Evolutionary conservation across 106 monocot genomes (phyloP).

Genomic region (Narthecium ossifragum): DNA sequence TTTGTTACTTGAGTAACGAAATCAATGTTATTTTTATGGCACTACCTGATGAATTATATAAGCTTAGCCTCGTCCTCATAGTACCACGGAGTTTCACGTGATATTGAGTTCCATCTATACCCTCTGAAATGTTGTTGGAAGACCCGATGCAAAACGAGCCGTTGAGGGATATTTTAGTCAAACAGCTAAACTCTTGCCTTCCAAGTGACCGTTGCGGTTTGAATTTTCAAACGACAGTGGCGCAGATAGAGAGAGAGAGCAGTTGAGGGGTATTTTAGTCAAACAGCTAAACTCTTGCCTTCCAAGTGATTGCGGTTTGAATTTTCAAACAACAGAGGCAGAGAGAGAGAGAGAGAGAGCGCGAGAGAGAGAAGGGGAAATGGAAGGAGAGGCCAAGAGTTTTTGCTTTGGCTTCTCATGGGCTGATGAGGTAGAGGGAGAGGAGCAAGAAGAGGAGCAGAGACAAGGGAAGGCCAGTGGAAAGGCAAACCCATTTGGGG

Average conservation of each 20-base stretch:
- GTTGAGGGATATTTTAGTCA: neutral
- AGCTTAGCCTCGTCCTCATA: too few relatives aligned
- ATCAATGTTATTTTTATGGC: too few relatives aligned
- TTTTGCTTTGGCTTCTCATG: slow-evolving; percentile 17
- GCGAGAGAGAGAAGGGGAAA: neutral
- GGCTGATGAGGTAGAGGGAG: slow-evolving; percentile 13
- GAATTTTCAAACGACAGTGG: neutral
- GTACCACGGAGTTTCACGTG: too few relatives aligned
- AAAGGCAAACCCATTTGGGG: slow-evolving; percentile 11
- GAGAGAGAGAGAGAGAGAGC: neutral
- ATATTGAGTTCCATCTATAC: too few relatives aligned
- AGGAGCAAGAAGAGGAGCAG: slow-evolving; percentile 5
- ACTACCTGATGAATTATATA: too few relatives aligned
- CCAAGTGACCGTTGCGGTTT: neutral
- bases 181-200: neutral
- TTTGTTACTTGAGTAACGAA: too few relatives aligned
- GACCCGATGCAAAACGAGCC: too few relatives aligned
- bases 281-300: neutral
- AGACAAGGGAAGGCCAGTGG: neutral
- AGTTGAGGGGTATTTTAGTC: neutral
- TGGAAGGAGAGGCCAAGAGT: too few relatives aligned
- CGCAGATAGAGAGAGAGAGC: neutral
- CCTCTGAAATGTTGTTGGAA: too few relatives aligned
- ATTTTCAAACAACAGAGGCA: neutral
- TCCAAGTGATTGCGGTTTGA: neutral